Evolutionary conservation across 1,284 basidiomycete genomes (phyloP), one percentile per base, ranked within the genome.

Genomic region (Cryptococcus deneoformans): DNA sequence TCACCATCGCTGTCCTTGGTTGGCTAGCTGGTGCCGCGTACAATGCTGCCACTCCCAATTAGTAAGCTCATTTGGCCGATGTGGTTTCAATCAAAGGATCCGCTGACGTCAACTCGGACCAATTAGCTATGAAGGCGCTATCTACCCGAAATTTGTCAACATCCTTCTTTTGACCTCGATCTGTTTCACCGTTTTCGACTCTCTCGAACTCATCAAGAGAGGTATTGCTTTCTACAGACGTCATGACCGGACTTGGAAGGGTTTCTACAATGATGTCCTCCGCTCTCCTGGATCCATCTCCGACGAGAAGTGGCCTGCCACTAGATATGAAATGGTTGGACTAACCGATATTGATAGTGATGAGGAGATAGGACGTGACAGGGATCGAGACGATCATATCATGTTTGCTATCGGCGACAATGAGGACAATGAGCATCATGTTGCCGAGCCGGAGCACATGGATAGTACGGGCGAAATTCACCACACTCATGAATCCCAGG

Each of bases 11-110:
- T 45, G 40, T 67, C 12, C 48, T 70, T 9, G 71, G 73, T 12
- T 77, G 75, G 75, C 47, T 74, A 40, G 61, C 66, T n/a, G 69
- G 71, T 24, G 61, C 66, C 11, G 66, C 64, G 5, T 77, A 77
- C 62, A 69, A 69, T 42, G 63, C 64, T 4, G 64, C 60, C 4
- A 71, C 69, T 40, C 67, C 69, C 29, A 61, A 74, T 50, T 56
- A 73, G 70, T 76, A 53, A 61, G 72, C 66, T 39, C 10, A 71
- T 64, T 35, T 61, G 73, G 43, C 68, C 67, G 1, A 63, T 75
- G 8, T 61, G 71, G 48, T 46, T 36, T 54, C 10, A 7, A 8
- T 16, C 20, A 16, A 45, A 24, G 46, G 39, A 24, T 35, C 29
- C 11, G 20, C 16, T 9, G 38, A 38, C 3, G 7, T 8, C 5